A percentile compares a stretch with the other conserved stretches of the same genome.
phyloP scores from a whole-genome alignment of 108 stramenopile genomes.

The Conticribra weissflogii region DNA sequence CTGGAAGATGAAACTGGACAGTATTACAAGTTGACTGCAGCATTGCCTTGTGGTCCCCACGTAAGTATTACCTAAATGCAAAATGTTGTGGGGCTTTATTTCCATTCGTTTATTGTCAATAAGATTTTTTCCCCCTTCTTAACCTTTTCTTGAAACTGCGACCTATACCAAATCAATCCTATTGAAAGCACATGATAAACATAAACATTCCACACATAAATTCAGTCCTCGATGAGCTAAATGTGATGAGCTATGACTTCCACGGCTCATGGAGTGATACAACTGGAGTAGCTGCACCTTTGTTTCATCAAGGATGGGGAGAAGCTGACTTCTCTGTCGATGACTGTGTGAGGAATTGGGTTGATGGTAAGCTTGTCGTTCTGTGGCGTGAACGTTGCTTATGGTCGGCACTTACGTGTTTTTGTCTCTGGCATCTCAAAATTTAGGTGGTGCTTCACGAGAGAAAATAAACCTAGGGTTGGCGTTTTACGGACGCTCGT shows the following conservation, averaged over 20 bases:
- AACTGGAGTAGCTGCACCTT: slow-evolving; percentile 43
- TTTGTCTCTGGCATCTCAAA: background rate
- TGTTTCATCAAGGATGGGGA: slow-evolving; percentile 52
- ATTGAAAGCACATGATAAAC: too few species aligned
- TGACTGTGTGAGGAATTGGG: slow-evolving; percentile 29
- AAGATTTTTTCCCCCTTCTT: too few species aligned
- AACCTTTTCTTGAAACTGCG: too few species aligned
- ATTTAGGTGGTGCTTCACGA: slow-evolving; percentile 4
- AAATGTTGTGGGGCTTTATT: too few species aligned
- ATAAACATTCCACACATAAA: slow-evolving; percentile 45
- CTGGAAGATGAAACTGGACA: slow-evolving; percentile 37
- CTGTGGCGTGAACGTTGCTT: background rate
- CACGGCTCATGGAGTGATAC: slow-evolving; percentile 37
- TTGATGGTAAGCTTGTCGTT: background rate
- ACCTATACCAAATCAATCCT: too few species aligned
- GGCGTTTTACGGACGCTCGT: slow-evolving; percentile 49
- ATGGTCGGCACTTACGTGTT: background rate
- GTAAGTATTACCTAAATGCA: too few species aligned
- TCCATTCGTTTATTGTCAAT: too few species aligned
- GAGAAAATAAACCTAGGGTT: slow-evolving; percentile 38
- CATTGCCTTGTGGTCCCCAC: slow-evolving; percentile 48
- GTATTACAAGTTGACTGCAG: slow-evolving; percentile 50
- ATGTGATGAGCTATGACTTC: slow-evolving; percentile 43
- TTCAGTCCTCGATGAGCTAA: slow-evolving; percentile 36
- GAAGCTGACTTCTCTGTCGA: slow-evolving; percentile 36